phyloP scores from a whole-genome alignment of 345 rosid species.

The Brassica incana region DNA sequence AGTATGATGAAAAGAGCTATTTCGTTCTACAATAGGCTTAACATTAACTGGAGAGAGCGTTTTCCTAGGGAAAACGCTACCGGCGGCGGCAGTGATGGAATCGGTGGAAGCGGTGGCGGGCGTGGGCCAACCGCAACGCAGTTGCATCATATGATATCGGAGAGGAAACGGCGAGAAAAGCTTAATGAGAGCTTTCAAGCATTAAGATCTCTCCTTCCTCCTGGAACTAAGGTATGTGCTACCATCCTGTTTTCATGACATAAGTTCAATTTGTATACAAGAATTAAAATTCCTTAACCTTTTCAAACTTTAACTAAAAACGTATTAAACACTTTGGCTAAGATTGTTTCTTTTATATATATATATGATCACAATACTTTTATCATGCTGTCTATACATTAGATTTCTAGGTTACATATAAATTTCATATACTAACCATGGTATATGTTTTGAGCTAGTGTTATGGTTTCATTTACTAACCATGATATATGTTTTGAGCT shows the following conservation, averaged over 20 bases:
- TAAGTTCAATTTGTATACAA: background rate
- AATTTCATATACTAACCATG: background rate
- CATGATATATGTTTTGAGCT: background rate
- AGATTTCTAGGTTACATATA: background rate
- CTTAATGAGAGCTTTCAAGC: conserved; percentile 79
- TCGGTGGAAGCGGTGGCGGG: conserved; percentile 25
- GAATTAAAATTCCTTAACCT: background rate
- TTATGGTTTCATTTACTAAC: background rate
- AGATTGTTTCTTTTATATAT: background rate
- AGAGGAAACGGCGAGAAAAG: conserved; percentile 86
- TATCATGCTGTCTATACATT: background rate
- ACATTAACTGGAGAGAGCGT: conserved; percentile 45
- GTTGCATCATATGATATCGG: conserved; percentile 86
- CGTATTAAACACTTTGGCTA: background rate
- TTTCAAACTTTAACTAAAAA: background rate
- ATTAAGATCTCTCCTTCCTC: conserved; percentile 73
- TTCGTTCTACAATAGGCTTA: conserved; percentile 45
- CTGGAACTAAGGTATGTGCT: conserved; percentile 65
- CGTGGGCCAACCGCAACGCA: conserved; percentile 49
- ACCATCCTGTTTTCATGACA: background rate
- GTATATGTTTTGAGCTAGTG: too few relatives aligned
- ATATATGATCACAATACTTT: background rate
- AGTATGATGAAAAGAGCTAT: conserved; percentile 60
- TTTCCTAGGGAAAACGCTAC: conserved; percentile 21
- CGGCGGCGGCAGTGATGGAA: conserved; percentile 20